These are phyloP conservation scores for Apiospora sp. DNA, from an alignment of 2,329 filamentous ascomycete genomes.

Conservation along the genomic window DNA sequence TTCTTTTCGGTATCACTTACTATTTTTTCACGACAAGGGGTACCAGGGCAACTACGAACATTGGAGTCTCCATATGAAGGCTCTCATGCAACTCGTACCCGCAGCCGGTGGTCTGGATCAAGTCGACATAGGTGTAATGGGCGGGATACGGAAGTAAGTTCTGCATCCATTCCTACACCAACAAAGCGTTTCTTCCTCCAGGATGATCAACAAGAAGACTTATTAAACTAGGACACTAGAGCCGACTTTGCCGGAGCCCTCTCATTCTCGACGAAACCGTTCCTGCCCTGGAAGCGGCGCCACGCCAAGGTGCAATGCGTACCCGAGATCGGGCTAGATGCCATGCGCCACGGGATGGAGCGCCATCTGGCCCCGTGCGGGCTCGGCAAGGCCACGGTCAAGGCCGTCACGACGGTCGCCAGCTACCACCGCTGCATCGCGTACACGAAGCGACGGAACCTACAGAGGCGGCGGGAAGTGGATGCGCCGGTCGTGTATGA, in stretches of 20 bases:
- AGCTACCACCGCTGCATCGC: constrained; percentile 1
- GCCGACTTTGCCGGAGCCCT: not conserved
- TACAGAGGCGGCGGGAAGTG: not conserved
- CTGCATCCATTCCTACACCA: not conserved
- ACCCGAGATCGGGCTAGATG: not conserved
- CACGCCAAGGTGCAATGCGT: not conserved
- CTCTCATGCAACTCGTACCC: not conserved
- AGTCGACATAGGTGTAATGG: not conserved
- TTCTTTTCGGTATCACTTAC: not conserved
- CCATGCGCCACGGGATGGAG: not conserved
- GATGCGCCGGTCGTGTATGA: not conserved
- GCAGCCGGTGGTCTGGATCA: constrained; percentile 7
- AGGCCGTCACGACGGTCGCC: not conserved
- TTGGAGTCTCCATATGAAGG: constrained; percentile 18
- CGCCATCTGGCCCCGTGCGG: not conserved
- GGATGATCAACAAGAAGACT: not conserved
- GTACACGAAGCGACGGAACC: not conserved
- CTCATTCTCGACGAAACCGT: not conserved
- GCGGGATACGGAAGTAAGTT: not conserved
- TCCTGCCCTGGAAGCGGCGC: not conserved
- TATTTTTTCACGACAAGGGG: not conserved
- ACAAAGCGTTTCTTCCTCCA: not conserved
- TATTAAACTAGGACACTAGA: not conserved
- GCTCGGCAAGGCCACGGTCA: not conserved
- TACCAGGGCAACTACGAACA: constrained; percentile 18